phyloP scores from a whole-genome alignment of 1,284 basidiomycete species.

The Afroboletus lepidellus region DNA sequence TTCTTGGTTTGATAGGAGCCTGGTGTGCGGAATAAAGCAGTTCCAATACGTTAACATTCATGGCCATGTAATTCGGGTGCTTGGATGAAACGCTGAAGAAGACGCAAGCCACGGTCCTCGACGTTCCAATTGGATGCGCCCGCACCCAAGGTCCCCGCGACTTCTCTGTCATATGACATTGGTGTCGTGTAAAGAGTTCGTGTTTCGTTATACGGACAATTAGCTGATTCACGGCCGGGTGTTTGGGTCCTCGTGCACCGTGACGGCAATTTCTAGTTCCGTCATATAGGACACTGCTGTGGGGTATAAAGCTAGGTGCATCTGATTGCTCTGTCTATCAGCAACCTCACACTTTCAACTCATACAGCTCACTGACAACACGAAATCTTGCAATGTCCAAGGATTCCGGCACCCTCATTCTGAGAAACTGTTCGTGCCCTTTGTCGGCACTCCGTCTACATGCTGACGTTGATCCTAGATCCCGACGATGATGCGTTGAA shows the following conservation, averaged over 20 bases:
- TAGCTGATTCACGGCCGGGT: not conserved
- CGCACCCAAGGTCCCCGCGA: not conserved
- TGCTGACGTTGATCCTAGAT: slow-evolving; percentile 7
- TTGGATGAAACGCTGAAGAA: not conserved
- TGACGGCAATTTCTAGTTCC: not conserved
- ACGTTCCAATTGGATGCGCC: not conserved
- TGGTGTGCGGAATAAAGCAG: no score
- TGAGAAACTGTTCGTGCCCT: slow-evolving; percentile 13
- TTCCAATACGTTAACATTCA: no score
- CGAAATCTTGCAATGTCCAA: no score
- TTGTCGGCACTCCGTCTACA: not conserved
- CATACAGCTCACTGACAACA: no score
- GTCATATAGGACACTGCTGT: not conserved
- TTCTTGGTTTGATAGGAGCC: no score
- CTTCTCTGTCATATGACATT: not conserved
- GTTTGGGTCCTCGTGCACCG: not conserved
- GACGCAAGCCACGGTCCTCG: no score
- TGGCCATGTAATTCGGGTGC: no score
- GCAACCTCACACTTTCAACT: slow-evolving; percentile 1
- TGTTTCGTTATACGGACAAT: not conserved
- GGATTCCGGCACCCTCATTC: not conserved
- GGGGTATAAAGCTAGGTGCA: slow-evolving; percentile 5
- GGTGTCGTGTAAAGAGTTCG: not conserved
- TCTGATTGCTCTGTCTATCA: not conserved
- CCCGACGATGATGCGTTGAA: slow-evolving; percentile 10